Evolutionary conservation across 305 asterid genomes (phyloP).

Genomic region (Nicotiana rustica): DNA sequence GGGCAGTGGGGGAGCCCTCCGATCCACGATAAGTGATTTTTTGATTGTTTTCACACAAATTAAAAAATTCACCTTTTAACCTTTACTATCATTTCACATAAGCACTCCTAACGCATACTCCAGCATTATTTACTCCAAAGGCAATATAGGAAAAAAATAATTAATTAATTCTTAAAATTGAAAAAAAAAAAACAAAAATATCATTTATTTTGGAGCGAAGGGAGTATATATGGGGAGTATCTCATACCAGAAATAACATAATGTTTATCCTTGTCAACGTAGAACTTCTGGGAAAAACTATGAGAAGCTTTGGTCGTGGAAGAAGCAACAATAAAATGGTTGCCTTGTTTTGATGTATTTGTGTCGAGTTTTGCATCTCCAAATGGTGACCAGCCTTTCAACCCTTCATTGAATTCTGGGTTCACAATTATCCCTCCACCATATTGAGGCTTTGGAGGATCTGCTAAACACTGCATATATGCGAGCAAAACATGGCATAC

Average conservation of each 20-base stretch:
- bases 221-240: too few species aligned
- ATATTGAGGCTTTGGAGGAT: constrained; percentile 54
- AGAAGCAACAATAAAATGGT: constrained; percentile 48
- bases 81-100: too few species aligned
- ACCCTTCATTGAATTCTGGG: constrained; percentile 48
- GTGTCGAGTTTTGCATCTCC: constrained; percentile 42
- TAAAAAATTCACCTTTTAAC: too few species aligned
- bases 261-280: constrained; percentile 48
- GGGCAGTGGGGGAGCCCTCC: too few species aligned
- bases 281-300: constrained; percentile 54
- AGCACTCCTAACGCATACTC: too few species aligned
- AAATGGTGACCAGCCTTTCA: constrained; percentile 49
- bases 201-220: too few species aligned
- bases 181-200: too few species aligned
- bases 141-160: too few species aligned
- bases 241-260: constrained; percentile 65
- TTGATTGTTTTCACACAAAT: too few species aligned
- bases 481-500: not conserved
- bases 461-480: constrained; percentile 46
- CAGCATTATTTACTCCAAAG: too few species aligned
- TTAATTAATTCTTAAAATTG: too few species aligned
- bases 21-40: too few species aligned
- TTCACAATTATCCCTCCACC: constrained; percentile 56
- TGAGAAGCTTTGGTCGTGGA: constrained; percentile 43
- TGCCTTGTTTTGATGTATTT: constrained; percentile 40